Base-by-base conservation (phyloP, 2,329 filamentous ascomycete genomes). In the Paraphaeosphaeria minitans region DNA sequence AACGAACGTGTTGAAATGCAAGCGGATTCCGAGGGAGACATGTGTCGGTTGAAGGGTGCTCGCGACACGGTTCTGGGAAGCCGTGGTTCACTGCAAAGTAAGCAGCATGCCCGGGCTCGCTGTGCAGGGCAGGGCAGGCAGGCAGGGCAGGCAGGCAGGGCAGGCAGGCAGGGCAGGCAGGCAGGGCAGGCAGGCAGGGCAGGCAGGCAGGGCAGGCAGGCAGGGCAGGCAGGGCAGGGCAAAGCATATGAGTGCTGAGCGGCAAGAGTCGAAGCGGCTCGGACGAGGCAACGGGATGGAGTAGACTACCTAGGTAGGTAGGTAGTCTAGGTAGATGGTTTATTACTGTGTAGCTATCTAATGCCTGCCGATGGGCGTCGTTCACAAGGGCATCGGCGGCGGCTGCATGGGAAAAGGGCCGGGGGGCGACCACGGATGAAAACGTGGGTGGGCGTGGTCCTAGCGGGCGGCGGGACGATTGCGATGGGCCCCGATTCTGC, bases 191-290 rank as follows among this genome's bases (percentile, higher is more conserved):
- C n/a, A n/a, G n/a, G n/a, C n/a, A n/a, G n/a, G n/a, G n/a, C n/a
- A n/a, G n/a, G n/a, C n/a, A n/a, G n/a, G n/a, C n/a, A n/a, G n/a
- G n/a, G n/a, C n/a, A n/a, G n/a, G n/a, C n/a, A n/a, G n/a, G n/a
- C n/a, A n/a, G n/a, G n/a, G n/a, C n/a, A n/a, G n/a, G 56, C 56
- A 60, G 39, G 63, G 42, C 37, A 27, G 41, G 12, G 33, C 63
- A 64, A n/a, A n/a, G n/a, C n/a, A n/a, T n/a, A n/a, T n/a, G n/a
- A n/a, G n/a, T n/a, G n/a, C n/a, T n/a, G n/a, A n/a, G n/a, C n/a
- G 66, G 66, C 64, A 70, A 68, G 66, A 68, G 63, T 61, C 61
- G 33, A 48, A 16, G 16, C 35, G 14, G 16, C 13, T 16, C 5
- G 14, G 33, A 37, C 14, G 33, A 37, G 33, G 33, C 33, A 37